Evolutionary conservation across 495 filamentous ascomycete species (phyloP).

Genomic region (Neurospora sp.): DNA sequence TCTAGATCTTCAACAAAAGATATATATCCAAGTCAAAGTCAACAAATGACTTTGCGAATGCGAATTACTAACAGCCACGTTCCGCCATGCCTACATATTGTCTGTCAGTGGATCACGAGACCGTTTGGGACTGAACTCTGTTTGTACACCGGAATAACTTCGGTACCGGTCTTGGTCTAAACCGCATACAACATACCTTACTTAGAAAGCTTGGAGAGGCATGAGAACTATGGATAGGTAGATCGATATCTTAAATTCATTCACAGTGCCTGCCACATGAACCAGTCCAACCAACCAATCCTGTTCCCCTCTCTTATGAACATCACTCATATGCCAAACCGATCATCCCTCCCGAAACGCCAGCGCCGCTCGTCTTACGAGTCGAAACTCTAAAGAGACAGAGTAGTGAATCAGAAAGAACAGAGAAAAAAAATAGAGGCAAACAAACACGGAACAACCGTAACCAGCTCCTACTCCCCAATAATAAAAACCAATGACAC

Average conservation of each 20-base stretch:
- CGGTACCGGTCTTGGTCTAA: background rate
- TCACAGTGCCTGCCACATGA: background rate
- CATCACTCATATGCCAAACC: background rate
- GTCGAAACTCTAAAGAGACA: background rate
- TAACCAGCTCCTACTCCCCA: background rate
- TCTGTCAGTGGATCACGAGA: background rate
- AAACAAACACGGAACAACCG: background rate
- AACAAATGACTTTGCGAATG: background rate
- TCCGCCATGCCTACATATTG: background rate
- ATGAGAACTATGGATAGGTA: background rate
- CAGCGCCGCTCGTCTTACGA: background rate
- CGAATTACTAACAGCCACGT: background rate
- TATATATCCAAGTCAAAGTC: background rate
- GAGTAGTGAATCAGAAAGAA: background rate
- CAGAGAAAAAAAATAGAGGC: background rate
- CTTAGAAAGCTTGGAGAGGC: background rate
- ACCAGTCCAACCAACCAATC: background rate
- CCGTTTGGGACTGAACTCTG: background rate
- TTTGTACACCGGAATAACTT: background rate
- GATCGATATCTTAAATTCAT: background rate
- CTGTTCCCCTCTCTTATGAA: background rate
- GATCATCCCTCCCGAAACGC: background rate
- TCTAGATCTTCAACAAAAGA: background rate
- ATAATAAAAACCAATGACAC: background rate
- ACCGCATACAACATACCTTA: background rate